A percentile compares a stretch with the other conserved stretches of the same genome.
Evolutionary conservation across 2,329 filamentous ascomycete species (phyloP).

Genomic region (Aspergillus neotritici): DNA sequence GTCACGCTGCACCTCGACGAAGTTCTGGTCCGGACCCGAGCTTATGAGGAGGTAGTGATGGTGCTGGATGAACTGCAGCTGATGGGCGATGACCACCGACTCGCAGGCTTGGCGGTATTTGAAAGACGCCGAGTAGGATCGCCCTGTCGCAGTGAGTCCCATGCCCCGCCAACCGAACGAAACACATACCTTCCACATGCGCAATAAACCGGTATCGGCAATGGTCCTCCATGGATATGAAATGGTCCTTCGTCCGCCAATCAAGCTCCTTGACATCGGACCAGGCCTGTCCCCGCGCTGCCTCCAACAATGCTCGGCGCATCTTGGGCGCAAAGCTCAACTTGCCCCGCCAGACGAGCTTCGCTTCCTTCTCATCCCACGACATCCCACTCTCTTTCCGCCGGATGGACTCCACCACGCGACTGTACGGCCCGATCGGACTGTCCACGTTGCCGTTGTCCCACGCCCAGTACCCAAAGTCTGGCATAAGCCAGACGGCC

Average conservation of each 20-base stretch:
- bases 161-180: not conserved
- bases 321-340: constrained; percentile 30
- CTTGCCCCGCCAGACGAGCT: constrained; percentile 43
- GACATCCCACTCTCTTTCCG: constrained; percentile 3
- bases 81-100: constrained; percentile 45
- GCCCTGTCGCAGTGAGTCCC: constrained; percentile 15
- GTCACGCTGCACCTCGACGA: constrained; percentile 44
- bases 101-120: constrained; percentile 48
- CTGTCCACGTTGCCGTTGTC: constrained; percentile 20
- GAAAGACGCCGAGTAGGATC: constrained; percentile 46
- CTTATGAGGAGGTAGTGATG: constrained; percentile 42
- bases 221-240: constrained; percentile 47
- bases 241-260: constrained; percentile 37
- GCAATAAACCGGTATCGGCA: constrained; percentile 49
- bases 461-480: constrained; percentile 47
- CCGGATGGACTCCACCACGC: constrained; percentile 18
- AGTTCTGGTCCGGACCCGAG: constrained; percentile 44
- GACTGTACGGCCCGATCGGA: constrained; percentile 19
- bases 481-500: constrained; percentile 43
- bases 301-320: constrained; percentile 28
- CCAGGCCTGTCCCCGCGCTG: constrained; percentile 35
- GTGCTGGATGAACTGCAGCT: constrained; percentile 45
- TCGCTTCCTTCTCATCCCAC: constrained; percentile 28
- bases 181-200: constrained; percentile 44
- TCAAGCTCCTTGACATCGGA: constrained; percentile 36